Evolutionary conservation across 176 grass and related monocot genomes (phyloP).

Genomic region (Lolium multiflorum): DNA sequence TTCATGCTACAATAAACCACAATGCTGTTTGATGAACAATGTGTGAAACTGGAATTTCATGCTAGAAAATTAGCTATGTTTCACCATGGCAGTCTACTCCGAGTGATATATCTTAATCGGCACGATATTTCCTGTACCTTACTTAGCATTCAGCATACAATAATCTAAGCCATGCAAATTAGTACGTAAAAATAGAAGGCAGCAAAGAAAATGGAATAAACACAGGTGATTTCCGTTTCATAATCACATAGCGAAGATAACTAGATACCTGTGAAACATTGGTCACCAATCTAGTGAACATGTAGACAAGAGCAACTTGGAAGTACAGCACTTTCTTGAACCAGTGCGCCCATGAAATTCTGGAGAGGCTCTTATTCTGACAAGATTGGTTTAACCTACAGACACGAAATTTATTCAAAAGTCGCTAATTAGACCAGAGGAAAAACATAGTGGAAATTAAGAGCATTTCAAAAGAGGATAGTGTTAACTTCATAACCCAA

Average conservation of each 20-base stretch:
- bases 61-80: neutral
- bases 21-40: neutral
- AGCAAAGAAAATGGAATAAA: constrained; percentile 3
- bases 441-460: constrained; percentile 35
- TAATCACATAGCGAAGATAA: constrained; percentile 30
- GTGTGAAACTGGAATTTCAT: neutral
- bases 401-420: constrained; percentile 22
- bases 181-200: constrained; percentile 11
- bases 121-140: neutral
- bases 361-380: constrained; percentile 56
- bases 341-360: constrained; percentile 97
- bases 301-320: constrained; percentile 98
- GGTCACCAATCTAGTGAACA: constrained; percentile 84
- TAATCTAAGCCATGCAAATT: neutral
- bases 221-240: constrained; percentile 37
- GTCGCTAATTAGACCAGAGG: neutral
- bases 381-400: constrained; percentile 69
- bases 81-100: neutral
- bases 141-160: neutral
- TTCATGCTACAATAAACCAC: constrained; percentile 4
- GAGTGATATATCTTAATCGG: neutral
- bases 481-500: neutral
- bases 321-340: constrained; percentile 96
- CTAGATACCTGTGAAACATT: constrained; percentile 95
- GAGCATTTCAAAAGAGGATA: constrained; percentile 3